Evolutionary conservation across 2,329 filamentous ascomycete species (phyloP), one percentile per base, ranked within the genome.

Genomic region (Herpomyces periplanetae): DNA sequence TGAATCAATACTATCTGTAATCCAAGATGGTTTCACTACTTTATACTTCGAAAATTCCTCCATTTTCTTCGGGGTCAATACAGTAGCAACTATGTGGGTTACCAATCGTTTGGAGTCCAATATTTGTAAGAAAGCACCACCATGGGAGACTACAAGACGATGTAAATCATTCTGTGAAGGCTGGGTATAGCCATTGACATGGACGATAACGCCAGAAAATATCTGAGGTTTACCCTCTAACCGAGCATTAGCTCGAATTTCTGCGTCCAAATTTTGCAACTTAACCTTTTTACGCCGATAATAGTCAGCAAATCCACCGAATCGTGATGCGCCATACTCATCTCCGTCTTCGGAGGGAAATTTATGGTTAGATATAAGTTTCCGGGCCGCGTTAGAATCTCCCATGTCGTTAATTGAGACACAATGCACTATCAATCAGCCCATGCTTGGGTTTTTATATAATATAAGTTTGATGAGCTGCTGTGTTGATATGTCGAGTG

Each of bases 231-330:
- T 68, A 27, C 61, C 57, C 0, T 43, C 38, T 1, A 58, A 52
- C 3, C 53, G 44, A 13, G n/a, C n/a, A n/a, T n/a, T n/a, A n/a
- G 62, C 50, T 23, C 75, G 59, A 17, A 85, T 45, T 20, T 85
- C 55, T 5, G 58, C 59, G 38, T 96, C 80, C 12, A 80, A 51
- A 31, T 96, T 96, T 37, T 91, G 80, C 3, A 96, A 49, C 34
- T 96, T 96, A 37, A 87, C 58, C 46, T 85, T 88, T 45, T 96
- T 96, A 21, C 73, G 60, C 19, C 73, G 52, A 34, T 88, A 84
- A 37, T 91, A 96, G 32, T 91, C 75, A 10, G 47, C 41, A 31
- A 91, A 84, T 5, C 73, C 75, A 11, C 69, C 68, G 37, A 91
- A 96, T 20, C 52, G 54, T 25, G 71, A 88, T 2, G 48, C 54